phyloP scores from a whole-genome alignment of 2,329 filamentous ascomycete genomes.

The Pseudogymnoascus destructans region DNA sequence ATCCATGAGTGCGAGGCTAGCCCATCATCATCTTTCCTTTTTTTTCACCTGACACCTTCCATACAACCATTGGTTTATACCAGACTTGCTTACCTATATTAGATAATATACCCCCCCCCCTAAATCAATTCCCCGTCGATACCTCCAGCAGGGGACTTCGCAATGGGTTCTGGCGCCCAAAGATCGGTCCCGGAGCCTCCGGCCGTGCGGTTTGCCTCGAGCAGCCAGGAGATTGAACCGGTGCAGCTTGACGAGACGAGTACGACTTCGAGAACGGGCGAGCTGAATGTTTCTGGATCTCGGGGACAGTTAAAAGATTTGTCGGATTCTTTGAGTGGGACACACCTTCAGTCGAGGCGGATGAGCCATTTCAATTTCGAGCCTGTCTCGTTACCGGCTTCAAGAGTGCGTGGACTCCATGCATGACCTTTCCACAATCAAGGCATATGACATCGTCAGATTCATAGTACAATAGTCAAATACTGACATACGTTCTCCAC shows the following conservation, averaged over 20 bases:
- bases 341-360: constrained; percentile 66
- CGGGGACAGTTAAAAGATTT: constrained; percentile 30
- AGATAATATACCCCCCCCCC: neutral
- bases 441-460: neutral
- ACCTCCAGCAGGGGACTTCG: neutral
- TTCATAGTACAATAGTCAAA: neutral
- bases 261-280: constrained; percentile 17
- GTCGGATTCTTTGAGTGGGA: constrained; percentile 57
- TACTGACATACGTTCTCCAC: constrained; percentile 16
- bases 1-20: neutral
- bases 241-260: constrained; percentile 23
- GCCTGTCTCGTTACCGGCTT: constrained; percentile 74
- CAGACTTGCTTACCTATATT: neutral
- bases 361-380: constrained; percentile 84
- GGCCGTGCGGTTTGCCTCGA: constrained; percentile 59
- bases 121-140: neutral
- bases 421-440: constrained; percentile 18
- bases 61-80: neutral
- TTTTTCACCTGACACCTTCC: neutral
- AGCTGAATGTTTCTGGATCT: constrained; percentile 19
- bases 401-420: constrained; percentile 49
- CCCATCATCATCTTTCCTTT: neutral
- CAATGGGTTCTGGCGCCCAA: constrained; percentile 12
- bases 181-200: constrained; percentile 25
- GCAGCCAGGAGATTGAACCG: constrained; percentile 56